A percentile compares a stretch with the other conserved stretches of the same genome.
Evolutionary conservation across 73 alveolate genomes (phyloP).

Genomic region (Urostyla sp.): DNA sequence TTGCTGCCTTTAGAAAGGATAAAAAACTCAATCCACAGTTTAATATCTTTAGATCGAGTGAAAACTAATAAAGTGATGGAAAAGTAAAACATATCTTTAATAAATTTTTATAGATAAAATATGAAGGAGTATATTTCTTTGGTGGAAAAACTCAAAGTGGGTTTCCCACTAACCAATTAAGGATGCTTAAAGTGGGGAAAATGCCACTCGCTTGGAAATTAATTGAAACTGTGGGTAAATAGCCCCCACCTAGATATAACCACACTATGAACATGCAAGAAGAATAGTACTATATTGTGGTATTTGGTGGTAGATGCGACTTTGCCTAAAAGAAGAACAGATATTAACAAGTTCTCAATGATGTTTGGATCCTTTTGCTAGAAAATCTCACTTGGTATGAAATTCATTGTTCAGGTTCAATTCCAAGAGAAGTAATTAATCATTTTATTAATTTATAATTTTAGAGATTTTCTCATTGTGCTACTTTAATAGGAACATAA

Average conservation of each 20-base stretch:
- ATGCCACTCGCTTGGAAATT: slow-evolving; percentile 37
- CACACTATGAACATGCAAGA: slow-evolving; percentile 19
- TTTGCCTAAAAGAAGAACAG: slow-evolving; percentile 9
- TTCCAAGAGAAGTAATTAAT: slow-evolving; percentile 49
- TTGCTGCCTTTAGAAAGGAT: slow-evolving; percentile 15
- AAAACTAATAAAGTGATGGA: not conserved
- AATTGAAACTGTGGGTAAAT: not conserved
- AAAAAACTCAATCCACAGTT: slow-evolving; percentile 5
- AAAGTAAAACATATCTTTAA: not conserved
- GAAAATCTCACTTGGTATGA: slow-evolving; percentile 49
- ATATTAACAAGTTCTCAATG: slow-evolving; percentile 23
- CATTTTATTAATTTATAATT: too few relatives aligned
- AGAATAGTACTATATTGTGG: slow-evolving; percentile 17
- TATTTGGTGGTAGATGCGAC: slow-evolving; percentile 59
- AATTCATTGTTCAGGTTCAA: slow-evolving; percentile 18
- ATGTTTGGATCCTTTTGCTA: slow-evolving; percentile 41
- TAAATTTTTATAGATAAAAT: slow-evolving; percentile 17
- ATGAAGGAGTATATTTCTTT: slow-evolving; percentile 52
- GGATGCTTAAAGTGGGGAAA: slow-evolving; percentile 27
- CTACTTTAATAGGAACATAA: slow-evolving; percentile 21
- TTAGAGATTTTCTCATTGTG: slow-evolving; percentile 37
- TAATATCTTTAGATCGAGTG: slow-evolving; percentile 13
- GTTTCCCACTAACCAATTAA: slow-evolving; percentile 17
- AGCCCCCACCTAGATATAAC: slow-evolving; percentile 54
- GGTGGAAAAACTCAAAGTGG: slow-evolving; percentile 48